Evolutionary conservation across 2,329 filamentous ascomycete genomes (phyloP), one percentile per base, ranked within the genome.

Genomic region (Sordariomycetes sp.): DNA sequence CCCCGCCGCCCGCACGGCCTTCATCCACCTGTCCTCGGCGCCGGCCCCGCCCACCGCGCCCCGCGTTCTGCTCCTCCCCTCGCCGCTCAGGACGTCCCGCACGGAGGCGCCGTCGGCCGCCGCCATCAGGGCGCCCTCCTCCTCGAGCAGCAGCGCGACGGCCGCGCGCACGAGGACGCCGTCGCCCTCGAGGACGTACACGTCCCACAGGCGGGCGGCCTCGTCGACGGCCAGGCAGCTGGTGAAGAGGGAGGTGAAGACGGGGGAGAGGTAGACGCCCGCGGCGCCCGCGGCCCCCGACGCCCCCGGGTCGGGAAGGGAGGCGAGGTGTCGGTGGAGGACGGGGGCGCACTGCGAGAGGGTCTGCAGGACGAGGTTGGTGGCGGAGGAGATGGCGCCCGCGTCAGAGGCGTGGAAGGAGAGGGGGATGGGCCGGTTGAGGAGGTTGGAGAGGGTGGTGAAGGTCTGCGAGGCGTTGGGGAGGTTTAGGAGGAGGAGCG

Each of bases 121-220:
- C 1, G 83, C 72, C 2, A 84, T 69, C 1, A 72, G 66, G n/a
- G n/a, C n/a, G 71, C 79, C 79, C 64, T 83, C 80, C 20, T 73
- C 74, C 34, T 75, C 72, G 5, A 81, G 64, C 22, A 94, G 69
- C 20, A 89, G 74, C 0, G 86, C 89, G 0, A 91, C 85, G 0
- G 82, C 87, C 1, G 87, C 87, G 0, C 88, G 76, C 7, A 93
- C 80, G 0, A 92, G 74, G 1, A 89, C 76, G 1, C 81, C 76
- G 62, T 95, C 90, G 28, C 89, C 88, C 67, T 95, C 90, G 62
- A 95, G 90, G 3, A 89, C 83, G 63, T 89, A 90, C 0, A 93
- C 82, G 62, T 95, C 90, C 88, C 88, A 93, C 14, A 94, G 71
- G 2, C 90, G 76, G 1, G 84, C 82, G 3, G 84, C 87, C 63